These are phyloP conservation scores for sunflower (Helianthus annuus) DNA, from an alignment of 129 eudicot genomes.

Conservation along the genomic window HanXRQr2.0-SUNRISE NC_035441.2:186688607-186689106, in stretches of 20 bases:
- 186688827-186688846: conserved; percentile 78
- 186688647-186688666: conserved; percentile 73
- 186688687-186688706: conserved; percentile 11
- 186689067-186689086: background rate
- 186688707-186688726: background rate
- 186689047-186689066: background rate
- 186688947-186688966: conserved; percentile 70
- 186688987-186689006: conserved; percentile 75
- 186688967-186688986: conserved; percentile 52
- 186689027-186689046: conserved; percentile 9
- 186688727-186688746: background rate
- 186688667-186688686: conserved; percentile 68
- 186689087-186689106: background rate
- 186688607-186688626: conserved; percentile 61
- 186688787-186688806: conserved; percentile 90
- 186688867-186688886: background rate
- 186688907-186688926: conserved; percentile 54
- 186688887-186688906: background rate
- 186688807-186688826: conserved; percentile 76
- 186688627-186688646: conserved; percentile 79
- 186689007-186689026: conserved; percentile 47
- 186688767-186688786: conserved; percentile 92
- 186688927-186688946: conserved; percentile 83
- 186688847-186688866: conserved; percentile 17
- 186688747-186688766: background rate